Conservation (phyloP, 257 asterid species). For the Solanum boliviense region DNA sequence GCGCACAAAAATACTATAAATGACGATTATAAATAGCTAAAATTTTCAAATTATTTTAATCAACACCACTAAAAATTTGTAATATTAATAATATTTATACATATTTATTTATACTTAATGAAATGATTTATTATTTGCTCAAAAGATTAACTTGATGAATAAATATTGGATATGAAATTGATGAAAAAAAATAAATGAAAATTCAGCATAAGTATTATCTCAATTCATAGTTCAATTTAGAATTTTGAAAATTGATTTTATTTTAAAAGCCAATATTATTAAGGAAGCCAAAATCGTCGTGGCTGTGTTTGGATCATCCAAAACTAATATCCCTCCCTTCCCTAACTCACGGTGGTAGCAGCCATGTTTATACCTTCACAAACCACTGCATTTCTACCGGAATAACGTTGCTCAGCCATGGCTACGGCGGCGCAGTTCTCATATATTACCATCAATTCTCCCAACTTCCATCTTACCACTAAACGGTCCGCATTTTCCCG, state of each 20-base stretch:
- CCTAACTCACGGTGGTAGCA: not conserved
- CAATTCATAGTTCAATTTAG: too few species aligned
- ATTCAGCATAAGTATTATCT: not conserved
- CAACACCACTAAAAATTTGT: not conserved
- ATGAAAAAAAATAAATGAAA: not conserved
- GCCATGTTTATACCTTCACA: not conserved
- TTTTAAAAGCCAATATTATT: not conserved
- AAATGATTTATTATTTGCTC: not conserved
- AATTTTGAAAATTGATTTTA: not conserved
- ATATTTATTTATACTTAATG: too few species aligned
- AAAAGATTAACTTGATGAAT: not conserved
- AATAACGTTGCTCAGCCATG: not conserved
- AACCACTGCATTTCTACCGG: not conserved
- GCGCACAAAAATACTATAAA: too few species aligned
- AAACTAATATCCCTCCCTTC: not conserved
- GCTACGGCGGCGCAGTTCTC: constrained; percentile 1
- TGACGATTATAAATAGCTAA: too few species aligned
- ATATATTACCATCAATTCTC: not conserved
- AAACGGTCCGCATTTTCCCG: constrained; percentile 1
- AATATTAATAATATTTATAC: too few species aligned
- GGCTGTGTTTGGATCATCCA: constrained; percentile 16
- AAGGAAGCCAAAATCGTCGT: constrained; percentile 1
- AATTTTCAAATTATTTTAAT: too few species aligned
- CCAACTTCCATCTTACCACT: not conserved
- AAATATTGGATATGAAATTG: not conserved